Evolutionary conservation across 192 early-diverging fungal genomes (phyloP).

Genomic region (Endogone sp.): DNA sequence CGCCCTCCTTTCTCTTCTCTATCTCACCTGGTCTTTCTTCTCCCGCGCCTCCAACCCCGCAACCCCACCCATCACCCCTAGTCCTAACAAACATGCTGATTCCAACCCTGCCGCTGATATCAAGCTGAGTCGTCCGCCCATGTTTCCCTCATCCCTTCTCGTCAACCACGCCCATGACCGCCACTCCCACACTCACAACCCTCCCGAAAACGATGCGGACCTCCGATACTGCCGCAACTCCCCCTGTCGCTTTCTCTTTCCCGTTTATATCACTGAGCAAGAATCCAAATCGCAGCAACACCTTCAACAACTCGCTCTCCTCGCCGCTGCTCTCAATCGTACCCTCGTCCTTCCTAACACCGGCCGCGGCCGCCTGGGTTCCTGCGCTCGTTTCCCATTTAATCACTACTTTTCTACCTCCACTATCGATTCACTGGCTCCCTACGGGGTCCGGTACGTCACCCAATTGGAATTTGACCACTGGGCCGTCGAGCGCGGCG

Average conservation of each 20-base stretch:
- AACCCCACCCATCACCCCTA: too few relatives aligned
- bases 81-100: too few relatives aligned
- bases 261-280: slow-evolving; percentile 4
- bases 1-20: too few relatives aligned
- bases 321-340: slow-evolving; percentile 3
- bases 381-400: slow-evolving; percentile 8
- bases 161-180: too few relatives aligned
- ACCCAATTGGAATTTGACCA: slow-evolving; percentile 4
- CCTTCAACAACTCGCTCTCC: not conserved
- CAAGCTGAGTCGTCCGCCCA: too few relatives aligned
- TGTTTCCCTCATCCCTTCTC: too few relatives aligned
- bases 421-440: not conserved
- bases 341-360: slow-evolving; percentile 10
- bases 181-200: not conserved
- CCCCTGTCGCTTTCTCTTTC: slow-evolving; percentile 9
- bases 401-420: slow-evolving; percentile 5
- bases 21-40: too few relatives aligned
- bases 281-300: slow-evolving; percentile 14
- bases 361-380: not conserved
- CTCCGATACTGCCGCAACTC: slow-evolving; percentile 9
- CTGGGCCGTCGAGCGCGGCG: slow-evolving; percentile 7
- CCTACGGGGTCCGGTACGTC: slow-evolving; percentile 1
- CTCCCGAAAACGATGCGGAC: not conserved
- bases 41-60: too few relatives aligned
- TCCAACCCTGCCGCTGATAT: too few relatives aligned